Conservation (phyloP, 768 basidiomycete species). For the Suillus clintonianus region DNA sequence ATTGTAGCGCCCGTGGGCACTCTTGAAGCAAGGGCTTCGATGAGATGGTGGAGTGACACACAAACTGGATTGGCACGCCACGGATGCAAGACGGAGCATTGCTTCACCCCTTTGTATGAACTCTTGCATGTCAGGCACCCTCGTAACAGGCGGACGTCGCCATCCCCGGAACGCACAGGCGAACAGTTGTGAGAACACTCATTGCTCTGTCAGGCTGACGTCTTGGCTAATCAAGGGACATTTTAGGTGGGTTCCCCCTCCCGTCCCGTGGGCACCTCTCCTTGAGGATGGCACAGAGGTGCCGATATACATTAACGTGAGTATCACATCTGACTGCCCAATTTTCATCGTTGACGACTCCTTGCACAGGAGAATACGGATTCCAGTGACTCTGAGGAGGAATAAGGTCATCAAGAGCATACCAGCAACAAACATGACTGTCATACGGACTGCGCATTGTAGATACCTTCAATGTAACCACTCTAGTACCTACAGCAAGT, state of each 20-base stretch:
- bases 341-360: not conserved
- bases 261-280: not conserved
- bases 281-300: not conserved
- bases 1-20: not conserved
- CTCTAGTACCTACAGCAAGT: too few species aligned
- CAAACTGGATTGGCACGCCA: not conserved
- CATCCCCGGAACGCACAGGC: conserved; percentile 1
- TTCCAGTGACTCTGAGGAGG: not conserved
- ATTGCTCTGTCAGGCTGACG: not conserved
- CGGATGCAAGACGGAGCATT: not conserved
- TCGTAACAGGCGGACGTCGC: not conserved
- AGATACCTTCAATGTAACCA: not conserved
- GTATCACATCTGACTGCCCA: not conserved
- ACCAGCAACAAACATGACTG: not conserved
- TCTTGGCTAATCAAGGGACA: not conserved
- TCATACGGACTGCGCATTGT: not conserved
- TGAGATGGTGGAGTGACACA: not conserved
- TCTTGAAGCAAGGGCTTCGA: not conserved
- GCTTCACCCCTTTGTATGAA: not conserved
- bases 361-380: not conserved
- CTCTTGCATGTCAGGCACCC: not conserved
- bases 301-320: not conserved
- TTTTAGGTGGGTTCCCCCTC: not conserved
- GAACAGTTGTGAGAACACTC: not conserved
- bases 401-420: not conserved